phyloP scores from a whole-genome alignment of 1,139 yeast species.

The Candida sojae region DNA sequence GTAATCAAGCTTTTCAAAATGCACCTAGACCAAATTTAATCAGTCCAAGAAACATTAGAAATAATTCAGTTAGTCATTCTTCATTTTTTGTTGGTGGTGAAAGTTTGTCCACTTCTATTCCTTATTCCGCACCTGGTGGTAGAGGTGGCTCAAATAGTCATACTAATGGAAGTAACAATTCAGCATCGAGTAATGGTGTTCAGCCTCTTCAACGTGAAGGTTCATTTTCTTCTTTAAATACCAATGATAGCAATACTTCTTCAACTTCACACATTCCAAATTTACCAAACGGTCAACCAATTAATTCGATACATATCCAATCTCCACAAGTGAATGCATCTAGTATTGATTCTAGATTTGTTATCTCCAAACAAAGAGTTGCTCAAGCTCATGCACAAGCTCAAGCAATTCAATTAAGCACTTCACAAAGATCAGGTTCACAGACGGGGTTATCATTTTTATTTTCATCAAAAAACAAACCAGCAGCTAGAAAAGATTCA shows the following conservation, averaged over 20 bases:
- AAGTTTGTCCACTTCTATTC: slow-evolving; percentile 63
- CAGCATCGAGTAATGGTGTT: slow-evolving; percentile 2
- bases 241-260: slow-evolving; percentile 7
- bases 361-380: slow-evolving; percentile 70
- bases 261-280: slow-evolving; percentile 38
- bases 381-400: slow-evolving; percentile 52
- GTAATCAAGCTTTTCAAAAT: slow-evolving; percentile 13
- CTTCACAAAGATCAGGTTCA: slow-evolving; percentile 40
- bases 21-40: slow-evolving; percentile 15
- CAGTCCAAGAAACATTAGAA: slow-evolving; percentile 44
- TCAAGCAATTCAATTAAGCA: slow-evolving; percentile 31
- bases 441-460: slow-evolving; percentile 54
- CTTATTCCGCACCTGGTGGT: slow-evolving; percentile 74
- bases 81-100: slow-evolving; percentile 41
- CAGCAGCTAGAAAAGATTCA: slow-evolving; percentile 28
- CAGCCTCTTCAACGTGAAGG: slow-evolving; percentile 9
- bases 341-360: slow-evolving; percentile 70
- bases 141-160: slow-evolving; percentile 18
- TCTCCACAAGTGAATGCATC: slow-evolving; percentile 62
- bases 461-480: slow-evolving; percentile 36
- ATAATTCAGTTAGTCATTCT: slow-evolving; percentile 47
- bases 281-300: slow-evolving; percentile 55
- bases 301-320: slow-evolving; percentile 62
- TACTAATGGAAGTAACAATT: slow-evolving; percentile 2
- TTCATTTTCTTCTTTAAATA: slow-evolving; percentile 14